These are phyloP conservation scores for Talaromyces proteolyticus DNA, from an alignment of 495 filamentous ascomycete genomes.

Conservation along the genomic window DNA sequence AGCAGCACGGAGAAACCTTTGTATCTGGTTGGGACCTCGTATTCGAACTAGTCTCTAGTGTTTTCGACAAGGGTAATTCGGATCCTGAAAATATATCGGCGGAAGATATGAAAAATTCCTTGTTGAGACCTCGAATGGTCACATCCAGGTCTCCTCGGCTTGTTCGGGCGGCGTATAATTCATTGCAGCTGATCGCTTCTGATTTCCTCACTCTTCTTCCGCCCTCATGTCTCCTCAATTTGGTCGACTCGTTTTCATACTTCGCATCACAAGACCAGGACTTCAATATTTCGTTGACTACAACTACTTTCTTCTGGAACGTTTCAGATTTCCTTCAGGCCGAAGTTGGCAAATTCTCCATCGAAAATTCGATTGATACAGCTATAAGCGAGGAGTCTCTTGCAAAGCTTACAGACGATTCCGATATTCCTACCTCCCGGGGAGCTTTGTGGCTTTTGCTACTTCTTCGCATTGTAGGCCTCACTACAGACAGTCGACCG, in stretches of 20 bases:
- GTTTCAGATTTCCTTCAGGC: conserved; percentile 76
- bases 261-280: conserved; percentile 87
- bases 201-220: conserved; percentile 84
- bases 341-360: conserved; percentile 35
- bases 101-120: conserved; percentile 17
- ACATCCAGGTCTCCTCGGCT: conserved; percentile 64
- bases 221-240: conserved; percentile 67
- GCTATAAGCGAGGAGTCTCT: conserved; percentile 37
- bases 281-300: conserved; percentile 91
- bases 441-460: conserved; percentile 78
- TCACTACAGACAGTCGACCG: conserved; percentile 70
- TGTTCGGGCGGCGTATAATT: conserved; percentile 78
- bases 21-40: conserved; percentile 76
- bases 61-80: conserved; percentile 52
- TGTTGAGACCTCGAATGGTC: conserved; percentile 17
- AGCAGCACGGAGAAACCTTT: conserved; percentile 82
- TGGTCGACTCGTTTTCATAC: conserved; percentile 82
- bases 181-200: conserved; percentile 86
- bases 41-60: conserved; percentile 79
- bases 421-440: conserved; percentile 32
- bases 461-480: conserved; percentile 67
- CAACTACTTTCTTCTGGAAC: conserved; percentile 91
- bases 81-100: conserved; percentile 8
- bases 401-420: conserved; percentile 22
- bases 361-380: conserved; percentile 35